These are phyloP conservation scores for Polymyxa betae DNA, from an alignment of 208 protist species.

Conservation along the genomic window DNA sequence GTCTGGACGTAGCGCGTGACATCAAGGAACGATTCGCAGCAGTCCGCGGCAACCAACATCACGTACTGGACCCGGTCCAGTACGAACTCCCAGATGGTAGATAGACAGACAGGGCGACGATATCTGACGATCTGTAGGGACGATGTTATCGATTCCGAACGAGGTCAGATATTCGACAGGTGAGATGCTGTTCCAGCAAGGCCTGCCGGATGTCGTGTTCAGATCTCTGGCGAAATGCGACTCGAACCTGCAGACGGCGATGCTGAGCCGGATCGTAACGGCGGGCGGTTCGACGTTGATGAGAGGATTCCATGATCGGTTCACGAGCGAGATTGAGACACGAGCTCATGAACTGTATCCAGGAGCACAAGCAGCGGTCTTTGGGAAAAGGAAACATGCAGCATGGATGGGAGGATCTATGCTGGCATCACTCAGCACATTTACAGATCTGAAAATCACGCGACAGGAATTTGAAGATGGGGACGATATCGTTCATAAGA, in stretches of 20 bases:
- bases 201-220: not conserved
- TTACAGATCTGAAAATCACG: conserved; percentile 18
- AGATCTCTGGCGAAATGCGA: not conserved
- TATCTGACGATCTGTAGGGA: not conserved
- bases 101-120: not conserved
- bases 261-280: not conserved
- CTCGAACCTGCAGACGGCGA: not conserved
- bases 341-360: not conserved
- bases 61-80: not conserved
- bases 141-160: not conserved
- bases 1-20: conserved; percentile 18
- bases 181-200: not conserved
- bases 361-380: not conserved
- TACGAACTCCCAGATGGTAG: conserved; percentile 42
- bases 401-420: conserved; percentile 16
- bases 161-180: not conserved
- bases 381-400: not conserved
- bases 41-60: not conserved
- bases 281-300: not conserved
- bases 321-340: not conserved
- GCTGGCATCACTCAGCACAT: conserved; percentile 19
- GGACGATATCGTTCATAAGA: conserved; percentile 51
- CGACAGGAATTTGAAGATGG: conserved; percentile 31
- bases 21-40: not conserved
- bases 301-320: conserved; percentile 32